A percentile compares a stretch with the other conserved stretches of the same genome.
Evolutionary conservation across 1,139 yeast genomes (phyloP).

Genomic region (Lizanozyma gosingica): DNA sequence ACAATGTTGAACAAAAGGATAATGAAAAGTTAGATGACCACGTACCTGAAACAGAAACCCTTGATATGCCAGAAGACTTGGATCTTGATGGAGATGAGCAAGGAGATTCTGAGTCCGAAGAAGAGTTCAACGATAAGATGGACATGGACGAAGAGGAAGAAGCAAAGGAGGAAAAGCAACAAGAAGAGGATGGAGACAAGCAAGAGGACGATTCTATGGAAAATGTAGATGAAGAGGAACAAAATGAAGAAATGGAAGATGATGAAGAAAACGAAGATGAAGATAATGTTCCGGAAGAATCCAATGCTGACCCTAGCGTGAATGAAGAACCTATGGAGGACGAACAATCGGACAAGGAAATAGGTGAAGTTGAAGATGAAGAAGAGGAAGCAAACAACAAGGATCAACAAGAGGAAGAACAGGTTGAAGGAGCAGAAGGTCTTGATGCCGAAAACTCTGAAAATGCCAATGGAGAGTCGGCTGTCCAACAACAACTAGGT

Average conservation of each 20-base stretch:
- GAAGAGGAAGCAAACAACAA: slow-evolving; percentile 21
- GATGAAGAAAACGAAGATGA: slow-evolving; percentile 11
- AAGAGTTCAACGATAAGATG: slow-evolving; percentile 20
- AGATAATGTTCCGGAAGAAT: slow-evolving; percentile 13
- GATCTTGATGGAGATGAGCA: slow-evolving; percentile 66
- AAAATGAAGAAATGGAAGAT: slow-evolving; percentile 9
- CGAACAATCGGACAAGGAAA: slow-evolving; percentile 15
- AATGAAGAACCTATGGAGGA: slow-evolving; percentile 15
- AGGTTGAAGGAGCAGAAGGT: slow-evolving; percentile 33
- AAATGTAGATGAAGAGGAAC: slow-evolving; percentile 13
- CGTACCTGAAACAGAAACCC: slow-evolving; percentile 73
- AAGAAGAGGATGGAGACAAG: slow-evolving; percentile 11
- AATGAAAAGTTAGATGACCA: slow-evolving; percentile 60
- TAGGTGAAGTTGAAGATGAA: slow-evolving; percentile 20
- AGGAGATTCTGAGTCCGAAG: slow-evolving; percentile 28
- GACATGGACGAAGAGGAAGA: slow-evolving; percentile 16
- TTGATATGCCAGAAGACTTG: slow-evolving; percentile 83
- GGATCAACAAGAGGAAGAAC: slow-evolving; percentile 17
- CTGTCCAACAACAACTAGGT: slow-evolving; percentile 67
- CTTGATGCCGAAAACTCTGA: slow-evolving; percentile 40
- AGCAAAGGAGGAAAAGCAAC: slow-evolving; percentile 11
- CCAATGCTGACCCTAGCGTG: slow-evolving; percentile 8
- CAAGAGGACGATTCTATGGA: slow-evolving; percentile 14
- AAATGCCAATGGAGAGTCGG: slow-evolving; percentile 50
- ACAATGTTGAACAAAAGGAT: slow-evolving; percentile 65